These are phyloP conservation scores for Blastobotrys mokoenaii DNA, from an alignment of 805 yeast species.

Conservation along the genomic window DNA sequence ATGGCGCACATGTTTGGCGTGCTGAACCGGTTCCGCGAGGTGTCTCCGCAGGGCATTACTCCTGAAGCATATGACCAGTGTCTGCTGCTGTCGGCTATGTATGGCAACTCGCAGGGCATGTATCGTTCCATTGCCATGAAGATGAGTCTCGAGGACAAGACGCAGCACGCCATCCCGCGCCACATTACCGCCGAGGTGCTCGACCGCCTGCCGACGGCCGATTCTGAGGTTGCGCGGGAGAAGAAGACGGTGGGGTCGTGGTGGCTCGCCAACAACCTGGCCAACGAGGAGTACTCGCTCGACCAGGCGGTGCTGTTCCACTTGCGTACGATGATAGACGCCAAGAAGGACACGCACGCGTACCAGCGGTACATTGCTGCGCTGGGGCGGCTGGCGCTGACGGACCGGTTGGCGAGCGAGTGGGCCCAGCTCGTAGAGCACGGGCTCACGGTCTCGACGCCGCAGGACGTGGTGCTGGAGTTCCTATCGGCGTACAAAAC, in stretches of 20 bases:
- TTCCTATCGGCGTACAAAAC: conserved; percentile 19
- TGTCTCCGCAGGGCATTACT: conserved; percentile 13
- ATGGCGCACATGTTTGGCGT: conserved; percentile 24
- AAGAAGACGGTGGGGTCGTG: conserved; percentile 7
- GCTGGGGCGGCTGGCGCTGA: conserved; percentile 16
- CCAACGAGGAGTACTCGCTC: conserved; percentile 11
- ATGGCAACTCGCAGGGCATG: conserved; percentile 23
- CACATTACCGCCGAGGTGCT: conserved; percentile 14
- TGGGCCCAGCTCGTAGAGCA: conserved; percentile 12
- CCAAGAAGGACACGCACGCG: conserved; percentile 2
- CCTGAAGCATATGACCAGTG: conserved; percentile 18
- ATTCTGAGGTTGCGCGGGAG: conserved; percentile 14
- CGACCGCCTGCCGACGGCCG: conserved; percentile 20
- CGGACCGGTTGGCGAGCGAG: conserved; percentile 17
- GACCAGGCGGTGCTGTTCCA: conserved; percentile 17
- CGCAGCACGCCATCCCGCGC: conserved; percentile 6
- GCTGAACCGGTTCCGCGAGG: conserved; percentile 16
- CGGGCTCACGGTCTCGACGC: neutral
- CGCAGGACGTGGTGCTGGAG: conserved; percentile 18
- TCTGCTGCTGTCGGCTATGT: conserved; percentile 17
- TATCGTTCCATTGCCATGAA: conserved; percentile 17
- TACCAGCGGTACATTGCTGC: conserved; percentile 21
- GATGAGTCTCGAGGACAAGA: conserved; percentile 5
- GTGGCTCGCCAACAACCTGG: conserved; percentile 17
- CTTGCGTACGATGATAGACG: conserved; percentile 13